Evolutionary conservation across 768 basidiomycete genomes (phyloP), one percentile per base, ranked within the genome.

Genomic region (Lactarius pseudohatsudake): DNA sequence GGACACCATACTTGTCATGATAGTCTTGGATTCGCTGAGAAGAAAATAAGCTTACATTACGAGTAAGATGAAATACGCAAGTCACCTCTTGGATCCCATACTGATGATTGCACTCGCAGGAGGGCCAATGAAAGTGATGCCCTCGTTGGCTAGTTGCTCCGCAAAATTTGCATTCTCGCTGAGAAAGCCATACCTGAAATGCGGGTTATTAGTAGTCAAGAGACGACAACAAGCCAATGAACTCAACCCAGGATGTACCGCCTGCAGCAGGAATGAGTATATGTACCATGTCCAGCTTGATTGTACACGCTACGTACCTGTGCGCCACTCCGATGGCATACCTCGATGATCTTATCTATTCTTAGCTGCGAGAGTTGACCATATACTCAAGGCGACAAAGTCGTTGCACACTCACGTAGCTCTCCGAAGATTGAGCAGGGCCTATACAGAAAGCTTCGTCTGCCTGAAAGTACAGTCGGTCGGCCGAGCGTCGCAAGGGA

Each of bases 71-170:
- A 2, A 55, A 30, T 4, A 26, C n/a, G 18, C 8, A n/a, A 4
- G 4, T 65, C 32, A 92, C 91, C 94, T 93, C 81, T 98, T 97
- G 0, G 92, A 95, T 1, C 95, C 96, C 96, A 97, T 98, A 72
- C 89, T 91, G 16, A 90, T 78, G 68, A 98, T 98, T 36, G 96
- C 94, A 71, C 83, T 84, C 0, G 90, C 83, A 2, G 95, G 92
- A 18, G 96, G 95, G 0, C 95, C 95, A 67, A 98, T 94, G 74
- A 96, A 97, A 3, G 90, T 85, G 69, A 98, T 85, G 0, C 92
- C 91, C 72, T 88, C 90, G 55, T 85, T 77, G n/a, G 86, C 84
- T 13, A 97, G 83, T 53, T 77, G 79, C 72, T 88, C 81, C 0
- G 95, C 86, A 72, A 98, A 98, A 26, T 77, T 77, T 6, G 94